Conservation (phyloP, 331 rosid species). For the Acacia concinna region DNA sequence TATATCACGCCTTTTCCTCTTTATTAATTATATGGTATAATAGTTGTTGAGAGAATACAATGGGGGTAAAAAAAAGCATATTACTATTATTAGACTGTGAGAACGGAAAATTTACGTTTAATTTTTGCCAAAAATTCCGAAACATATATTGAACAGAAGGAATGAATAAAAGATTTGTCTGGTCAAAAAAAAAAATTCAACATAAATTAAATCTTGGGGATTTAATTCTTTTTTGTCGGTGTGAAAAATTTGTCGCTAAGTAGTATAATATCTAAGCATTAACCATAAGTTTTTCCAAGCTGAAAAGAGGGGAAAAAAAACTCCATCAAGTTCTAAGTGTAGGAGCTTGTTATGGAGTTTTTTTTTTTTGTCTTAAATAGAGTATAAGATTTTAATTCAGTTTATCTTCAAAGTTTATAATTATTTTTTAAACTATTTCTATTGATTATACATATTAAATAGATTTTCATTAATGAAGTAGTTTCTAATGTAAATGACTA, state of each 20-base stretch:
- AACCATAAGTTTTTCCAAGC: not conserved
- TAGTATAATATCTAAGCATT: not conserved
- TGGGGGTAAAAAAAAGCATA: not conserved
- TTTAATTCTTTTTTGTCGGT: too few species aligned
- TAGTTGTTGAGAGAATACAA: not conserved
- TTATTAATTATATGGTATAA: not conserved
- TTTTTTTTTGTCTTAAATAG: not conserved
- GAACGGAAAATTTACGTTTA: too few species aligned
- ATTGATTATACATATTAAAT: too few species aligned
- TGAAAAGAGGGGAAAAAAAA: not conserved
- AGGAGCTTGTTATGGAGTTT: not conserved
- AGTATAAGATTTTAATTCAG: too few species aligned
- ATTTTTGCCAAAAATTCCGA: not conserved
- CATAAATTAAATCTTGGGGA: too few species aligned
- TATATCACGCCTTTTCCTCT: not conserved
- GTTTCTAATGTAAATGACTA: too few species aligned
- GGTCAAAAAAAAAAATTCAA: too few species aligned
- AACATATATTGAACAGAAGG: not conserved
- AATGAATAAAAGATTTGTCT: not conserved
- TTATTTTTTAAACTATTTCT: too few species aligned
- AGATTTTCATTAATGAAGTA: too few species aligned
- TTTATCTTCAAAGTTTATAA: too few species aligned
- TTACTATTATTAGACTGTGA: too few species aligned
- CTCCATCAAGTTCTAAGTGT: not conserved
- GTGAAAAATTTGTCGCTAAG: too few species aligned